Evolutionary conservation across 73 alveolate species (phyloP).

Genomic region (Paramecium sonneborni): DNA sequence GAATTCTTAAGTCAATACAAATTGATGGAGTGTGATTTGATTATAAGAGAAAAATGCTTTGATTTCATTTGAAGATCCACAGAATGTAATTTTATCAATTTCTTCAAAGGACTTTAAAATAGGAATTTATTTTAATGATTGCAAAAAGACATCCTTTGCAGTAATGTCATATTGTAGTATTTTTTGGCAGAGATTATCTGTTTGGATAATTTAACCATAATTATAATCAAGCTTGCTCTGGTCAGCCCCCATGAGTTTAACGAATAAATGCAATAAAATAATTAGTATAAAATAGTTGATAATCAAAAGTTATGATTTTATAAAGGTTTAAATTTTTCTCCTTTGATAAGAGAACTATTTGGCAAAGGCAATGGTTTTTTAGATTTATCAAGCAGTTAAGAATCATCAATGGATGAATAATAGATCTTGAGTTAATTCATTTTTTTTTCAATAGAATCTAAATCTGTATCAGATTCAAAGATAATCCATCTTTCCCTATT

Average conservation of each 20-base stretch:
- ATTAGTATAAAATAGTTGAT: neutral
- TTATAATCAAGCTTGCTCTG: neutral
- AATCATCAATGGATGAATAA: neutral
- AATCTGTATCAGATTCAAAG: conserved; percentile 51
- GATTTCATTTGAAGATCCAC: conserved; percentile 3
- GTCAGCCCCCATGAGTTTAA: neutral
- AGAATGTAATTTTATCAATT: neutral
- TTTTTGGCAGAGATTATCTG: neutral
- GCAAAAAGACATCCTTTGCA: conserved; percentile 6
- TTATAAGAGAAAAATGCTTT: neutral
- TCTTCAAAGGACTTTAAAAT: neutral
- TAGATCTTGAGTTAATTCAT: neutral
- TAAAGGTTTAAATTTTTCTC: neutral
- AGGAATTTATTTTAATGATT: neutral
- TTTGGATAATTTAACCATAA: neutral
- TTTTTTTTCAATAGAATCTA: conserved; percentile 35
- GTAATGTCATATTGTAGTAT: neutral
- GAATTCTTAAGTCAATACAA: neutral
- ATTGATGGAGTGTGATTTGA: neutral
- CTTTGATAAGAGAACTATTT: neutral
- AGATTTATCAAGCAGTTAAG: neutral
- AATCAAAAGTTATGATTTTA: conserved; percentile 31
- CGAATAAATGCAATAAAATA: conserved; percentile 15
- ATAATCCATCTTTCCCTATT: conserved; percentile 69
- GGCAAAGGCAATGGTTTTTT: neutral